phyloP scores from a whole-genome alignment of 352 stramenopile species.

The Globisporangium solare region DNA sequence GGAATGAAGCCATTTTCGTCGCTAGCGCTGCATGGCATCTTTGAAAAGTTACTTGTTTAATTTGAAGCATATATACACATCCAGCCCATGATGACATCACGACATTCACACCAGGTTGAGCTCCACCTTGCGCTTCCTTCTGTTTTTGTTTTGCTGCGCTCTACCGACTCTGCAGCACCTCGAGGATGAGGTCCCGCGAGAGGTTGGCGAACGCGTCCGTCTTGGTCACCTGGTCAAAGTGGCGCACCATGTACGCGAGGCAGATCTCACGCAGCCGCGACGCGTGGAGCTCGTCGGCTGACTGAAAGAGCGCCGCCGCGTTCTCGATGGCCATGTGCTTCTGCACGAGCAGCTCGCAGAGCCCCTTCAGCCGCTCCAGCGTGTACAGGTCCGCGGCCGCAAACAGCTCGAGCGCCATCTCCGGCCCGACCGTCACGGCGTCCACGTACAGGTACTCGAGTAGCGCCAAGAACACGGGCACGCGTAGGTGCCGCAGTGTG shows the following conservation, averaged over 20 bases:
- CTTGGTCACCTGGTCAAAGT: conserved; percentile 91
- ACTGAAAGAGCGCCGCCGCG: conserved; percentile 78
- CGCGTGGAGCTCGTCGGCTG: conserved; percentile 81
- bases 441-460: conserved; percentile 98
- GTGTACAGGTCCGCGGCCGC: conserved; percentile 94
- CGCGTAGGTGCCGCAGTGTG: conserved; percentile 83
- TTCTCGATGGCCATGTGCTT: conserved; percentile 89
- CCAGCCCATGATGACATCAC: no score
- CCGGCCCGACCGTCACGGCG: conserved; percentile 86
- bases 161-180: conserved; percentile 86
- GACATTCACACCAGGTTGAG: no score
- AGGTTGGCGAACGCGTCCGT: conserved; percentile 84
- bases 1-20: no score
- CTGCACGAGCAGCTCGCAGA: conserved; percentile 89
- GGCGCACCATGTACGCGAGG: conserved; percentile 84
- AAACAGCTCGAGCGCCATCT: conserved; percentile 94
- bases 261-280: conserved; percentile 85
- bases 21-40: no score
- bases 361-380: conserved; percentile 90
- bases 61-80: no score
- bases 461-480: conserved; percentile 91
- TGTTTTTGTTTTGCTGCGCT: no score
- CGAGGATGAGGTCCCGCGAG: conserved; percentile 85
- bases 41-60: no score
- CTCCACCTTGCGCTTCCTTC: no score